Percentiles rank a stretch among this genome's conserved stretches.
Conservation (phyloP, 768 basidiomycete genomes). For the Fomitopsis serialis region DNA sequence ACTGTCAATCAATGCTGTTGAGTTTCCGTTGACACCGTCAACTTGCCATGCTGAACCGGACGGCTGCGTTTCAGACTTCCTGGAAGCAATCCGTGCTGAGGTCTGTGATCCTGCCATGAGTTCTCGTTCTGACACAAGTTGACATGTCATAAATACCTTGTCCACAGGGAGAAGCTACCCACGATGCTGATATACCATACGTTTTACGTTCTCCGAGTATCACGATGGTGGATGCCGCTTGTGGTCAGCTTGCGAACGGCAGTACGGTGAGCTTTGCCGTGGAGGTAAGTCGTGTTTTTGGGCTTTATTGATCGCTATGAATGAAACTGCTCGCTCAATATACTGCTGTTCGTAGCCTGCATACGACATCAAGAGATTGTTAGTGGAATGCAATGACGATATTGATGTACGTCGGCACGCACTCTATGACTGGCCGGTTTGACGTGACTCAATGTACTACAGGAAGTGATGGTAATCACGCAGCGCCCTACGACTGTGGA, state of each 20-base stretch:
- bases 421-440: not conserved
- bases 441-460: not conserved
- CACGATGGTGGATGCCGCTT: not conserved
- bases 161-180: not conserved
- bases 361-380: too few species aligned
- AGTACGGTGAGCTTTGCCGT: slow-evolving; percentile 34
- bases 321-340: too few species aligned
- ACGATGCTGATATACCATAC: not conserved
- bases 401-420: slow-evolving; percentile 33
- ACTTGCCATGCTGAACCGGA: not conserved
- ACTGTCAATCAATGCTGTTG: not conserved
- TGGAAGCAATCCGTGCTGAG: not conserved
- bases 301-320: not conserved
- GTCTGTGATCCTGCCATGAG: not conserved
- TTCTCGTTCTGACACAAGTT: not conserved
- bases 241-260: not conserved
- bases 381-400: slow-evolving; percentile 32
- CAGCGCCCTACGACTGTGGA: not conserved
- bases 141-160: not conserved
- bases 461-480: slow-evolving; percentile 43
- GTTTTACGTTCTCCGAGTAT: not conserved
- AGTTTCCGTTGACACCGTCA: slow-evolving; percentile 1
- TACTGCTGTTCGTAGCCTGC: too few species aligned
- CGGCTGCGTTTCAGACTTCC: not conserved
- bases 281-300: slow-evolving; percentile 25